Percentiles rank a stretch among this genome's conserved stretches.
Evolutionary conservation across 257 asterid genomes (phyloP).

Genomic region (Anisodus acutangulus): DNA sequence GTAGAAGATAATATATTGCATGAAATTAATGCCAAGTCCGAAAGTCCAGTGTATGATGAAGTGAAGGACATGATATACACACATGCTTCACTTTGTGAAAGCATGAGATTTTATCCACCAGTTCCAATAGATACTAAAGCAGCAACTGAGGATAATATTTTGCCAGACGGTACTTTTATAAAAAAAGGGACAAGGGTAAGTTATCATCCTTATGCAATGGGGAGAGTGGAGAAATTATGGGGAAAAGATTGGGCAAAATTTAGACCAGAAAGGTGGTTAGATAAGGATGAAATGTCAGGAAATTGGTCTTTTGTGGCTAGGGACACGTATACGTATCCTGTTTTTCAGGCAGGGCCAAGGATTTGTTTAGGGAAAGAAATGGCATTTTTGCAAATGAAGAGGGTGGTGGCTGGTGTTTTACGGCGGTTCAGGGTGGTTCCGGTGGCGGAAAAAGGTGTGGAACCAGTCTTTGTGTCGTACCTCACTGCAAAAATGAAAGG

Average conservation of each 20-base stretch:
- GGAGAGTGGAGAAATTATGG: conserved; percentile 33
- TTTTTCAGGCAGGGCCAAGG: conserved; percentile 13
- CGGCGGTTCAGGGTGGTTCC: conserved; percentile 11
- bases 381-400: neutral
- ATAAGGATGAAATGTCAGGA: neutral
- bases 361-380: conserved; percentile 10
- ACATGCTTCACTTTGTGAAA: conserved; percentile 34
- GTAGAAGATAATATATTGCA: conserved; percentile 27
- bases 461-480: neutral
- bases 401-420: conserved; percentile 6
- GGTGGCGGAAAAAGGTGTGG: conserved; percentile 9
- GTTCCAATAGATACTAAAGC: conserved; percentile 27
- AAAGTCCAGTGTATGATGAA: neutral
- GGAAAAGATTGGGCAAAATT: conserved; percentile 18
- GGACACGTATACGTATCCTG: conserved; percentile 3
- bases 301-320: neutral
- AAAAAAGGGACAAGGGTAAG: neutral
- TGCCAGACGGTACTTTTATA: conserved; percentile 32
- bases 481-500: too few species aligned
- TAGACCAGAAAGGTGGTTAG: conserved; percentile 32
- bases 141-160: conserved; percentile 17
- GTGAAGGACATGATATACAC: conserved; percentile 29
- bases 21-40: neutral
- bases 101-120: conserved; percentile 36
- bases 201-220: conserved; percentile 38